Conservation (phyloP, 208 protist genomes). For the Phytomonas sp. region DNA sequence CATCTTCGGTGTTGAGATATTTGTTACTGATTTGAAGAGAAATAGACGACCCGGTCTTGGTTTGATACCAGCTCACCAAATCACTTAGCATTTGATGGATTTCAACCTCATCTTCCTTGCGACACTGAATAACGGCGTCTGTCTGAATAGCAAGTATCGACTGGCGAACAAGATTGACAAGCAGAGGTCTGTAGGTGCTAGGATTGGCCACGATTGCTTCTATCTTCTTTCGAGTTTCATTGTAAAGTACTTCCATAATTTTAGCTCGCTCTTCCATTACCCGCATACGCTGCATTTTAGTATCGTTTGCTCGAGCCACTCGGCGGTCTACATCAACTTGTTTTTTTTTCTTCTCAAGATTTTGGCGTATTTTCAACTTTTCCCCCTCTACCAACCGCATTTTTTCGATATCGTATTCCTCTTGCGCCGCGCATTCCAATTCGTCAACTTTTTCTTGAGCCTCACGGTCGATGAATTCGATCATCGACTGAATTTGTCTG, state of each 20-base stretch:
- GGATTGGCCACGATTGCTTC: conserved; percentile 43
- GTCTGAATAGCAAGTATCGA: conserved; percentile 64
- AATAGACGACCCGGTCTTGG: conserved; percentile 34
- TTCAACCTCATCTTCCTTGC: conserved; percentile 57
- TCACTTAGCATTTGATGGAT: conserved; percentile 39
- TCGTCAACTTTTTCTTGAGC: conserved; percentile 88
- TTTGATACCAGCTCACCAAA: conserved; percentile 60
- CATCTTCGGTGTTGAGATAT: conserved; percentile 54
- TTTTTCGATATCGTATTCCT: conserved; percentile 89
- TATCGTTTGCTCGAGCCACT: conserved; percentile 79
- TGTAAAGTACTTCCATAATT: conserved; percentile 70
- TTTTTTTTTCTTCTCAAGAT: conserved; percentile 69
- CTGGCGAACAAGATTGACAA: conserved; percentile 62
- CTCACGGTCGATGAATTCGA: conserved; percentile 91
- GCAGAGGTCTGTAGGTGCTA: conserved; percentile 51
- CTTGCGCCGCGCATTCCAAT: conserved; percentile 78
- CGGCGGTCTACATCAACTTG: conserved; percentile 79
- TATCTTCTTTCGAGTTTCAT: conserved; percentile 56
- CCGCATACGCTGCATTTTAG: conserved; percentile 70
- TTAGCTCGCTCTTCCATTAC: conserved; percentile 76
- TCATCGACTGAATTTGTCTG: conserved; percentile 90
- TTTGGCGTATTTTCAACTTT: conserved; percentile 76
- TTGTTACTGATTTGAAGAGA: conserved; percentile 40
- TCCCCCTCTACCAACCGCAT: conserved; percentile 81
- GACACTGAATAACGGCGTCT: conserved; percentile 58